These are phyloP conservation scores for Starmerella apicola DNA, from an alignment of 805 yeast genomes.

Conservation along the genomic window DNA sequence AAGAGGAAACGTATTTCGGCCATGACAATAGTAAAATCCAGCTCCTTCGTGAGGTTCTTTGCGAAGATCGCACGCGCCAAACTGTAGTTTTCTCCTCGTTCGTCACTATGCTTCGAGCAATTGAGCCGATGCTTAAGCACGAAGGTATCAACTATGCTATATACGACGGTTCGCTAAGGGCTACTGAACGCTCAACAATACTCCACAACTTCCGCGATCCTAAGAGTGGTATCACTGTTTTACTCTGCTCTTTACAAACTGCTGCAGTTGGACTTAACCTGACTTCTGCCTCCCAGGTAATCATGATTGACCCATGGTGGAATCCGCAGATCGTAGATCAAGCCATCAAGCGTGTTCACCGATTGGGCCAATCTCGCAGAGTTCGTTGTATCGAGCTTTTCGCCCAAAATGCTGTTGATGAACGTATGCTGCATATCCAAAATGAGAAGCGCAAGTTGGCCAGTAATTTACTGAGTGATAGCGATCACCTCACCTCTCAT, in stretches of 20 bases:
- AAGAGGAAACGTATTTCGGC: not conserved
- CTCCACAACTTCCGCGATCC: constrained; percentile 26
- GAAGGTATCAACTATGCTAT: constrained; percentile 26
- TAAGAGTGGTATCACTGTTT: constrained; percentile 20
- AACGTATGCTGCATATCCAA: constrained; percentile 28
- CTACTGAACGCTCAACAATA: constrained; percentile 25
- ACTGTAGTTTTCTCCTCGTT: constrained; percentile 38
- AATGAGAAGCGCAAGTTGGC: constrained; percentile 30
- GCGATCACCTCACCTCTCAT: constrained; percentile 18
- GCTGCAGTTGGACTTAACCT: constrained; percentile 38
- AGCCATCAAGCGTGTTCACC: constrained; percentile 41
- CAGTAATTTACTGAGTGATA: constrained; percentile 19
- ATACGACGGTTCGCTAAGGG: constrained; percentile 30
- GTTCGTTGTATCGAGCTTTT: constrained; percentile 37
- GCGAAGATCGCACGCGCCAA: constrained; percentile 28
- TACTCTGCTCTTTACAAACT: constrained; percentile 34
- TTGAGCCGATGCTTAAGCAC: constrained; percentile 25
- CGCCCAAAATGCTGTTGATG: constrained; percentile 33
- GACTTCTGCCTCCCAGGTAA: constrained; percentile 33
- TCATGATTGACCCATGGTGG: constrained; percentile 39
- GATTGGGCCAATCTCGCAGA: constrained; percentile 35
- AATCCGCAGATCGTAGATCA: constrained; percentile 41
- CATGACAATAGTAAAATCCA: constrained; percentile 26
- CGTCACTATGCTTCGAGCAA: constrained; percentile 27
- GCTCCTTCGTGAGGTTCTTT: constrained; percentile 28